phyloP scores from a whole-genome alignment of 2,329 filamentous ascomycete species.

The Ophiostoma himal-ulmi region DNA sequence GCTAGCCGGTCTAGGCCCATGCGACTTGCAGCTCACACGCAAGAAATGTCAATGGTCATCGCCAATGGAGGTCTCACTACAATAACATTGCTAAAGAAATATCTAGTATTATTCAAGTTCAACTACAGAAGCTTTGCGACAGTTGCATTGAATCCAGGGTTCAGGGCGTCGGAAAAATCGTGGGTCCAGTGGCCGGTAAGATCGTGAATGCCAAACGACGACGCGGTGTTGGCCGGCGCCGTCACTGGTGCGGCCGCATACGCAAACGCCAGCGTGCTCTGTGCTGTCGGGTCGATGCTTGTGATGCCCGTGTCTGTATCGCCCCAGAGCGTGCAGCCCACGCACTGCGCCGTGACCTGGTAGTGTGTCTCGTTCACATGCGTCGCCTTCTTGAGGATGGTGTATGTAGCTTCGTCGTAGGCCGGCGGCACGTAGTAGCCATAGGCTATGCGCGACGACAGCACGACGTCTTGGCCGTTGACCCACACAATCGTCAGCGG shows the following conservation, averaged over 20 bases:
- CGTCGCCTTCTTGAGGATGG: slow-evolving; percentile 36
- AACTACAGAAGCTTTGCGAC: background rate
- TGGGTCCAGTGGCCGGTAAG: slow-evolving; percentile 39
- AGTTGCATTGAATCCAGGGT: slow-evolving; percentile 19
- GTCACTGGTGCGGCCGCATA: slow-evolving; percentile 37
- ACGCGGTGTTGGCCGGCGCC: slow-evolving; percentile 34
- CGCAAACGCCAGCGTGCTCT: slow-evolving; percentile 39
- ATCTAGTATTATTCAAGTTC: no score
- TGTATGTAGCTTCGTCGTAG: slow-evolving; percentile 32
- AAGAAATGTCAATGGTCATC: background rate
- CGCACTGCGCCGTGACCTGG: slow-evolving; percentile 38
- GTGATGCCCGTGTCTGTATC: slow-evolving; percentile 38
- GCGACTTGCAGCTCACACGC: background rate
- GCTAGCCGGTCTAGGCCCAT: background rate
- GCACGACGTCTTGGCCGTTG: slow-evolving; percentile 38
- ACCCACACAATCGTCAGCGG: slow-evolving; percentile 43
- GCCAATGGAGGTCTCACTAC: background rate
- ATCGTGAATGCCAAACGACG: slow-evolving; percentile 41
- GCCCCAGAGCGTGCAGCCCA: slow-evolving; percentile 40
- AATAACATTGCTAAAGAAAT: no score
- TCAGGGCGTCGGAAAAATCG: slow-evolving; percentile 34
- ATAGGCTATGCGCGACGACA: slow-evolving; percentile 41
- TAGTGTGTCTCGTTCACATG: slow-evolving; percentile 38
- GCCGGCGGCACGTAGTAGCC: slow-evolving; percentile 34
- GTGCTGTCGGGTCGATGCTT: slow-evolving; percentile 35